phyloP scores from a whole-genome alignment of 2,329 filamentous ascomycete species.

The Cryphonectria nitschkei region DNA sequence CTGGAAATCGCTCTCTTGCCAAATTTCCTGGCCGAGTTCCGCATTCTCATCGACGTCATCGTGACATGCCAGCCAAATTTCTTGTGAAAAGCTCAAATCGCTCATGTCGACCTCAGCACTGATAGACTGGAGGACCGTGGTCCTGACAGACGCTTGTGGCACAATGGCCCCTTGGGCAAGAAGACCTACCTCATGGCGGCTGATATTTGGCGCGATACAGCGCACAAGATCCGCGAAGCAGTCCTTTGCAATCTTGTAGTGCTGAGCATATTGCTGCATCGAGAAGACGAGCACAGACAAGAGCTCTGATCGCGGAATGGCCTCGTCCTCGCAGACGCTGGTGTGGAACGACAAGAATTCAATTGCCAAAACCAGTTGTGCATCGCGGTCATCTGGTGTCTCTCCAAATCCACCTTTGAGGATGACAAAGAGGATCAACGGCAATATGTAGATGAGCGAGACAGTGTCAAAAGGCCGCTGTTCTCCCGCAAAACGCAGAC shows the following conservation, averaged over 20 bases:
- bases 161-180: slow-evolving; percentile 82
- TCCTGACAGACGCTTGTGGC: slow-evolving; percentile 77
- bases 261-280: slow-evolving; percentile 88
- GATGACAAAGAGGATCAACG: slow-evolving; percentile 78
- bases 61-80: slow-evolving; percentile 92
- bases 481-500: slow-evolving; percentile 86
- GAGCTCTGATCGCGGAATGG: slow-evolving; percentile 76
- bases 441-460: slow-evolving; percentile 84
- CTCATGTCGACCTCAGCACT: slow-evolving; percentile 91
- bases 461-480: slow-evolving; percentile 92
- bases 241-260: slow-evolving; percentile 95
- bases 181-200: slow-evolving; percentile 69
- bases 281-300: slow-evolving; percentile 73
- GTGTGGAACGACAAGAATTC: slow-evolving; percentile 92
- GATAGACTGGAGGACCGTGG: slow-evolving; percentile 84
- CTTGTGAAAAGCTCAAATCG: slow-evolving; percentile 81
- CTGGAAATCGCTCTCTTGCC: slow-evolving; percentile 88
- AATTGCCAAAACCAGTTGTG: slow-evolving; percentile 85
- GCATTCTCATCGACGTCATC: slow-evolving; percentile 88
- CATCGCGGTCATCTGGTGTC: slow-evolving; percentile 77
- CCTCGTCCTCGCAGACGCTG: slow-evolving; percentile 72
- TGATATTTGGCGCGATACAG: slow-evolving; percentile 82
- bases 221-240: slow-evolving; percentile 85
- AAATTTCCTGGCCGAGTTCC: slow-evolving; percentile 83
- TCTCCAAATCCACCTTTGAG: slow-evolving; percentile 77